A percentile compares a stretch with the other conserved stretches of the same genome.
These are phyloP conservation scores for Nothophytophthora sp. DNA, from an alignment of 352 stramenopile genomes.

Conservation along the genomic window DNA sequence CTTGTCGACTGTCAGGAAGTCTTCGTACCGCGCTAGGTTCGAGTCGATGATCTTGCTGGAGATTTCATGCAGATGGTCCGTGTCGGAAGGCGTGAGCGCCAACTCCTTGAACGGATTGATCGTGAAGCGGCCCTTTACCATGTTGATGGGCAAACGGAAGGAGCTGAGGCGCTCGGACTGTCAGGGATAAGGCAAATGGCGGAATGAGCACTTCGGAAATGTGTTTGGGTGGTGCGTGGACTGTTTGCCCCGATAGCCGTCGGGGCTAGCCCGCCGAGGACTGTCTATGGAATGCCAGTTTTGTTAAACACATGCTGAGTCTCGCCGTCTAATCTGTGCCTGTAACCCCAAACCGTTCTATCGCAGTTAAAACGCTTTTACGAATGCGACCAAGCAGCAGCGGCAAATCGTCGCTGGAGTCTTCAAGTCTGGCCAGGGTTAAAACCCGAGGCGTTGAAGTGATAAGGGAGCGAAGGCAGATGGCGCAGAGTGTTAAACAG, in stretches of 20 bases:
- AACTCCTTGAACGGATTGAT: constrained; percentile 38
- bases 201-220: constrained; percentile 1
- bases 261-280: background rate
- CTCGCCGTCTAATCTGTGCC: constrained; percentile 2
- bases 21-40: constrained; percentile 31
- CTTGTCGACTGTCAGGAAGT: constrained; percentile 27
- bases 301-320: constrained; percentile 14
- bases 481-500: too few species aligned
- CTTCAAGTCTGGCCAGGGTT: too few species aligned
- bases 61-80: constrained; percentile 29
- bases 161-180: too few species aligned
- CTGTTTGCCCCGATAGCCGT: background rate
- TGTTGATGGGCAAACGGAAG: background rate
- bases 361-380: too few species aligned
- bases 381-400: too few species aligned
- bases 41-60: constrained; percentile 25
- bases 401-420: too few species aligned
- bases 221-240: constrained; percentile 1
- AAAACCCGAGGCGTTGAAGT: too few species aligned
- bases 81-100: constrained; percentile 17
- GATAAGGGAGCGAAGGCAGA: too few species aligned
- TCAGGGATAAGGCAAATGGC: constrained; percentile 15
- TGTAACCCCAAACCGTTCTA: too few species aligned
- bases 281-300: background rate
- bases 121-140: constrained; percentile 36